phyloP scores from a whole-genome alignment of 805 yeast genomes.

The Candida ortonii region DNA sequence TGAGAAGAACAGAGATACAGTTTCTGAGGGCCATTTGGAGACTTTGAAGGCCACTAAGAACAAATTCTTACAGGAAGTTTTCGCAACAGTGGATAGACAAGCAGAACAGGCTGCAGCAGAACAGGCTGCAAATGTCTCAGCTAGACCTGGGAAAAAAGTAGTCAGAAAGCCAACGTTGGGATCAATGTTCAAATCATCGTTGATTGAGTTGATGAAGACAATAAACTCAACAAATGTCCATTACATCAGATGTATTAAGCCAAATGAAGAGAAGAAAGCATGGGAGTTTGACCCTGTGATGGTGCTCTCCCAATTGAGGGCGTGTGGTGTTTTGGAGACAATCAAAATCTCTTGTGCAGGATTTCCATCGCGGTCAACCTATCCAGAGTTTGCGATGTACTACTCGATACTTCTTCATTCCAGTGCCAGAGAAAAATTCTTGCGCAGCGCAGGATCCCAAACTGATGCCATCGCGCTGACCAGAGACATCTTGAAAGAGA shows the following conservation, averaged over 20 bases:
- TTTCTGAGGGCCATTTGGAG: slow-evolving; percentile 91
- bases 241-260: slow-evolving; percentile 95
- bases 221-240: slow-evolving; percentile 94
- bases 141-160: slow-evolving; percentile 36
- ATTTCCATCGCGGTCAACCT: slow-evolving; percentile 94
- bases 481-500: slow-evolving; percentile 58
- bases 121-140: slow-evolving; percentile 30
- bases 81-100: slow-evolving; percentile 60
- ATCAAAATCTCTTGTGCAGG: slow-evolving; percentile 97
- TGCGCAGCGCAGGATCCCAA: slow-evolving; percentile 49
- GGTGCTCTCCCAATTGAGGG: slow-evolving; percentile 93
- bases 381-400: slow-evolving; percentile 86
- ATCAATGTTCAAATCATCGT: slow-evolving; percentile 86
- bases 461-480: slow-evolving; percentile 64
- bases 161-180: slow-evolving; percentile 89
- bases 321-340: slow-evolving; percentile 98
- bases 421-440: slow-evolving; percentile 59
- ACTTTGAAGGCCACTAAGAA: slow-evolving; percentile 71
- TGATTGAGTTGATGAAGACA: slow-evolving; percentile 89
- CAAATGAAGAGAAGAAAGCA: slow-evolving; percentile 89
- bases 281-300: slow-evolving; percentile 95
- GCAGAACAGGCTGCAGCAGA: slow-evolving; percentile 42
- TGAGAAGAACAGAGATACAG: slow-evolving; percentile 96
- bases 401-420: slow-evolving; percentile 82
- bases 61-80: slow-evolving; percentile 59